phyloP scores from a whole-genome alignment of 805 yeast genomes.

The Saccharomycopsis sp. region DNA sequence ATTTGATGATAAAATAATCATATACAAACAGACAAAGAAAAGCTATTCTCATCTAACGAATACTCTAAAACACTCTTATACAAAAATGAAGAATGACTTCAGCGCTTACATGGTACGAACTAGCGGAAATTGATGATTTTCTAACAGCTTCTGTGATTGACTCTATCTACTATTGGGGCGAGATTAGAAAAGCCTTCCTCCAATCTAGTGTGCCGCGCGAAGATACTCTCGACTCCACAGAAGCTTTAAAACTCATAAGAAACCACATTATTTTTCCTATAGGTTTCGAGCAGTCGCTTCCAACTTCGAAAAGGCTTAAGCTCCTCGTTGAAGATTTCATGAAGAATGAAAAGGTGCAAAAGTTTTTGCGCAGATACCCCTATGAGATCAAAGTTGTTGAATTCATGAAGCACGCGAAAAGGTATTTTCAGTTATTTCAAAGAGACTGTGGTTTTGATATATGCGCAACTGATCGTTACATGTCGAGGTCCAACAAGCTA shows the following conservation, averaged over 20 bases:
- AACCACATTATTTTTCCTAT: conserved; percentile 16
- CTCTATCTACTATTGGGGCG: conserved; percentile 24
- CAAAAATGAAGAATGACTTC: too few relatives aligned
- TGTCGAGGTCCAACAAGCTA: conserved; percentile 15
- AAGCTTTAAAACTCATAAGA: conserved; percentile 9
- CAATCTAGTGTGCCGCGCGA: conserved; percentile 3
- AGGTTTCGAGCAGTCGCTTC: not conserved
- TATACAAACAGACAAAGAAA: not conserved
- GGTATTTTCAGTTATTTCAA: conserved; percentile 30
- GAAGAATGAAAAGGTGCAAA: conserved; percentile 23
- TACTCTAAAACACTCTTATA: too few relatives aligned
- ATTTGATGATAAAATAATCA: not conserved
- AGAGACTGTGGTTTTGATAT: conserved; percentile 35
- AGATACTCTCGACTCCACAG: conserved; percentile 14
- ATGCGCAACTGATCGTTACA: conserved; percentile 35
- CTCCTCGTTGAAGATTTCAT: conserved; percentile 26
- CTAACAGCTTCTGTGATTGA: conserved; percentile 26
- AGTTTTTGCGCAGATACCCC: conserved; percentile 25
- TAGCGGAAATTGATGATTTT: conserved; percentile 27
- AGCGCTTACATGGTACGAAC: conserved; percentile 23
- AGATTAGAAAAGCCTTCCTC: conserved; percentile 24
- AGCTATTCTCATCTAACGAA: too few relatives aligned
- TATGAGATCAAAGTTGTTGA: conserved; percentile 23
- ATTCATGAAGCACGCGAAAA: conserved; percentile 30
- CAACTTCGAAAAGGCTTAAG: conserved; percentile 16